Conservation (phyloP, 2,329 filamentous ascomycete genomes). For the Hyphodiscus sp. region DNA sequence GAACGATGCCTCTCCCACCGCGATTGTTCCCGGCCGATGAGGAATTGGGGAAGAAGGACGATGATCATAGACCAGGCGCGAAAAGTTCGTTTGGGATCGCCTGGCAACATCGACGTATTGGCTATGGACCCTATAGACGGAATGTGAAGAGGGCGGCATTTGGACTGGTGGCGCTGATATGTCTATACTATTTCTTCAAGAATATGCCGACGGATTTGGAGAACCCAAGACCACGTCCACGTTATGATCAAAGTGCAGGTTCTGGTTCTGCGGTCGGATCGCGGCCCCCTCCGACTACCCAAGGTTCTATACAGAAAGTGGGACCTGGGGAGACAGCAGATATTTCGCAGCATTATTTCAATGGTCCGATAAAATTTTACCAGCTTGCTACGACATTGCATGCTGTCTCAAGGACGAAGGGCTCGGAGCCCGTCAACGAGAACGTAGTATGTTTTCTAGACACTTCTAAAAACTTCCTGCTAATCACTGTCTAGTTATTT, state of each 20-base stretch:
- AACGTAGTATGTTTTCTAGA: constrained; percentile 53
- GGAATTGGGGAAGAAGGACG: constrained; percentile 59
- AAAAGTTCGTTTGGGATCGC: constrained; percentile 24
- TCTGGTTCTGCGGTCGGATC: constrained; percentile 3
- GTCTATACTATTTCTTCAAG: constrained; percentile 58
- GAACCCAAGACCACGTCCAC: constrained; percentile 28
- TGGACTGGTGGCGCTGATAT: constrained; percentile 39
- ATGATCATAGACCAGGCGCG: constrained; percentile 44
- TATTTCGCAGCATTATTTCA: constrained; percentile 45
- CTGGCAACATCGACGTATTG: constrained; percentile 33
- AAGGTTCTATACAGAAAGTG: constrained; percentile 2
- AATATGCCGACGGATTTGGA: constrained; percentile 51
- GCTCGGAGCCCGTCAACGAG: constrained; percentile 46
- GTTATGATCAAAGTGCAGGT: constrained; percentile 28
- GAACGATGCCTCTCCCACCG: constrained; percentile 34
- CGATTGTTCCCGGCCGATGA: constrained; percentile 46
- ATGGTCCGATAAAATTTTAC: constrained; percentile 64
- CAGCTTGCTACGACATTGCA: constrained; percentile 58
- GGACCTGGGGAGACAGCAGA: constrained; percentile 18
- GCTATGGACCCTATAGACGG: constrained; percentile 47
- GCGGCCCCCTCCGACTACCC: constrained; percentile 6
- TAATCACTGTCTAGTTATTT: constrained; percentile 47
- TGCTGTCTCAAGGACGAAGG: constrained; percentile 47
- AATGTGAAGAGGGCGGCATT: constrained; percentile 46
- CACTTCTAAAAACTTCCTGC: not conserved